Base-by-base conservation (phyloP, 1,139 yeast genomes). In the Candida sp. region DNA sequence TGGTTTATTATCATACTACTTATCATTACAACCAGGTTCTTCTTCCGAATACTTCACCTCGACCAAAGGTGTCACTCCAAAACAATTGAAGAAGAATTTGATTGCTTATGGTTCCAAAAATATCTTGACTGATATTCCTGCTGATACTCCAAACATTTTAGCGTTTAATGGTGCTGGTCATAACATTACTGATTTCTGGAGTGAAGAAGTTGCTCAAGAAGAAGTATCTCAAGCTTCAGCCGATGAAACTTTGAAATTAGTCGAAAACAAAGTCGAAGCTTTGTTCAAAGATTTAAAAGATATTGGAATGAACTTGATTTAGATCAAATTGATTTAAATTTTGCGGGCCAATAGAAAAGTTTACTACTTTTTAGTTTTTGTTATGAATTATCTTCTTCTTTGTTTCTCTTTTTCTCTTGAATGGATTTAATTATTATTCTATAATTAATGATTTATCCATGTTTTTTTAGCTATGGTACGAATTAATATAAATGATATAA, bases 141-240 rank as follows among this genome's bases (percentile, higher is more conserved):
- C 68, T 29, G 91, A 82, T 47, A 87, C 98, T 44, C 96, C 97
- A 56, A 93, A 93, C 71, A 69, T 85, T 49, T 80, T 93, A 68
- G 91, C 91, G 43, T 93, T 73, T 79, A 93, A 93, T 64, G 99
- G 99, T 68, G 97, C 84, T 52, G 97, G 96, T 55, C 81, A 82
- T 64, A 85, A 85, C 67, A 68, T 88, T 64, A 73, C 82, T 47
- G 77, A 73, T 42, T 86, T 87, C 80, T 88, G 95, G 95, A 68
- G 61, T 41, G 50, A 22, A 23, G 47, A 38, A 22, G 38, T 48
- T 19, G 38, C 49, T 19, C 38, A 23, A n/a, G 37, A 42, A 8
- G 49, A 41, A 51, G 44, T 61, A 33, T 62, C 55, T 33, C 45
- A 45, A 12, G 50, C 62, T 48, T 42, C 44, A 7, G 45, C 62